These are phyloP conservation scores for Aegilops speltoides DNA, from an alignment of 176 grass and related monocot genomes.

Conservation along the genomic window DNA sequence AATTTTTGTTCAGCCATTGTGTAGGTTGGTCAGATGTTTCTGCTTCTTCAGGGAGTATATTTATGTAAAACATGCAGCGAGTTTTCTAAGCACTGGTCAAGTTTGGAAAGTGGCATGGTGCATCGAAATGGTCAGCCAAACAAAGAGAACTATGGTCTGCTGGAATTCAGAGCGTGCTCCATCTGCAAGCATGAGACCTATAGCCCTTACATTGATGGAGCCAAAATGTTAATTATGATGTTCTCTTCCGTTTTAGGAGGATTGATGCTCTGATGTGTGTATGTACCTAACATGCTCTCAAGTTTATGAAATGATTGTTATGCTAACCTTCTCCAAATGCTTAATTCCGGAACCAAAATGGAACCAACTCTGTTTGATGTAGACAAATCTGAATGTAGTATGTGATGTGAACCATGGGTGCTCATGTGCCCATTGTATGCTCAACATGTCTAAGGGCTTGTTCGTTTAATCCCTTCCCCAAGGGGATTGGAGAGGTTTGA, in stretches of 20 bases:
- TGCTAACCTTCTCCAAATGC: neutral
- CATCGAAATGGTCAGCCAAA: too few relatives aligned
- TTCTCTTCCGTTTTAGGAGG: neutral
- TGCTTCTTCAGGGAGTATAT: neutral
- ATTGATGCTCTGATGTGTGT: neutral
- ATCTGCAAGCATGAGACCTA: constrained; percentile 10
- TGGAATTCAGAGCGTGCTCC: constrained; percentile 11
- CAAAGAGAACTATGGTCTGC: neutral
- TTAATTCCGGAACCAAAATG: neutral
- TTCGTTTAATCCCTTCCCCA: too few relatives aligned
- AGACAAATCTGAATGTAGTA: neutral
- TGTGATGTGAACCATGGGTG: neutral
- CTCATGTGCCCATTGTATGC: neutral
- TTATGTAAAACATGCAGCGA: constrained; percentile 26
- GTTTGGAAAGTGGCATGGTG: neutral
- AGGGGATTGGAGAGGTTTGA: too few relatives aligned
- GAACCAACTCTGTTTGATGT: neutral
- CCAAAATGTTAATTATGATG: neutral
- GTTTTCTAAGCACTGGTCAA: neutral
- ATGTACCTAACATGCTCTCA: neutral
- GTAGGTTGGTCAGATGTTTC: neutral
- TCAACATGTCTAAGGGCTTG: neutral
- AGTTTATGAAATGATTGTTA: neutral
- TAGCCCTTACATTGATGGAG: neutral
- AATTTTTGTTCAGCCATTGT: neutral